Evolutionary conservation across 176 grass and related monocot genomes (phyloP).

Genomic region (Rhynchospora tenuis): DNA sequence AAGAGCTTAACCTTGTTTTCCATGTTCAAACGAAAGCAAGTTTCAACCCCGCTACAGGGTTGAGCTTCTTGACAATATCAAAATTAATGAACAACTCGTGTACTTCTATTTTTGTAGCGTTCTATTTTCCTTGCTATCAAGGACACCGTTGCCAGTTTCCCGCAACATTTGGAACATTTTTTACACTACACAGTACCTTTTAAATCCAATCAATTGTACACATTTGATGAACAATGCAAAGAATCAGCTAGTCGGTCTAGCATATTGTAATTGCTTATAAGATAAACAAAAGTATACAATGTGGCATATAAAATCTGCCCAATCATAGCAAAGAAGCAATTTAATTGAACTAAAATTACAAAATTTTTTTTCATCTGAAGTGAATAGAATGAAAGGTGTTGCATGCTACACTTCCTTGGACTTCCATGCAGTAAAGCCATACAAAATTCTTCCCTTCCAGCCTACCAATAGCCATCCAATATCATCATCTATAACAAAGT

Average conservation of each 20-base stretch:
- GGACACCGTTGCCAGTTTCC: too few relatives aligned
- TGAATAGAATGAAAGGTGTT: not conserved
- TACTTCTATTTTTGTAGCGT: too few relatives aligned
- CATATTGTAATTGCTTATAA: not conserved
- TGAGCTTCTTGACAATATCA: too few relatives aligned
- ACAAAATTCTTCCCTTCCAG: slow-evolving; percentile 42
- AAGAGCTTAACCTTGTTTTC: too few relatives aligned
- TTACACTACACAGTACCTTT: too few relatives aligned
- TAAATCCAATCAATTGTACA: too few relatives aligned
- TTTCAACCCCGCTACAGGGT: too few relatives aligned
- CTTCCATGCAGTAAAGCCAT: slow-evolving; percentile 30
- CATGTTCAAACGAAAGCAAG: too few relatives aligned
- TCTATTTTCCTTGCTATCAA: too few relatives aligned
- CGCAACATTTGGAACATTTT: too few relatives aligned
- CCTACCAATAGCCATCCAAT: slow-evolving; percentile 32
- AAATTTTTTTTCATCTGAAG: not conserved
- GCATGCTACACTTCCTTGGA: slow-evolving; percentile 1
- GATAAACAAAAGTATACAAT: not conserved
- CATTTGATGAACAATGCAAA: too few relatives aligned
- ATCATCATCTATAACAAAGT: slow-evolving; percentile 35
- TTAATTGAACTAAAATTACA: not conserved
- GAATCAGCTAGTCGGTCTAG: not conserved
- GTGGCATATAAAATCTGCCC: not conserved
- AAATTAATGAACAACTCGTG: too few relatives aligned
- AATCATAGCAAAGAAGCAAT: not conserved